phyloP scores from a whole-genome alignment of 257 asterid genomes.

The Primulina huaijiensis region DNA sequence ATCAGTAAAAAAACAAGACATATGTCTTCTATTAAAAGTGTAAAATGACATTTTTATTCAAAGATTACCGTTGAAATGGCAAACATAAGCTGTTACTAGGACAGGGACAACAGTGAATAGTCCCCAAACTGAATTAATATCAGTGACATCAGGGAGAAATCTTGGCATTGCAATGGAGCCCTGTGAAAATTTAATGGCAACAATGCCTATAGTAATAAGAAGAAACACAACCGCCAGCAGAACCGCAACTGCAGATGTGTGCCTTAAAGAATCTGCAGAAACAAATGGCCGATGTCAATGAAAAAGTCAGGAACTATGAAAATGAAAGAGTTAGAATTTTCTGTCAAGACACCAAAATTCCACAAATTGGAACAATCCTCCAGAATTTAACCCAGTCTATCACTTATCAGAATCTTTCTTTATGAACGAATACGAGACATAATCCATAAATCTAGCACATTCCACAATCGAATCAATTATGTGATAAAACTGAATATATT shows the following conservation, averaged over 20 bases:
- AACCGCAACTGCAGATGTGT: slow-evolving; percentile 53
- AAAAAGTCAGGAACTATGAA: too few species aligned
- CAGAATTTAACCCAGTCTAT: not conserved
- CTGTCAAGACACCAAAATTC: not conserved
- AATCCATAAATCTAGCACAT: not conserved
- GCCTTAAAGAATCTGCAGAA: slow-evolving; percentile 54
- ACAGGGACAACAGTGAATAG: slow-evolving; percentile 70
- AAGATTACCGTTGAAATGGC: slow-evolving; percentile 61
- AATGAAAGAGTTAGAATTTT: not conserved
- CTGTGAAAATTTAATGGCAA: slow-evolving; percentile 32
- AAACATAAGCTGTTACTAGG: slow-evolving; percentile 51
- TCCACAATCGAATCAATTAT: not conserved
- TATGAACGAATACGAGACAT: too few species aligned
- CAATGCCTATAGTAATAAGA: slow-evolving; percentile 37
- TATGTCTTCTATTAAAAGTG: not conserved
- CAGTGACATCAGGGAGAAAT: slow-evolving; percentile 40
- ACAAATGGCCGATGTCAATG: not conserved
- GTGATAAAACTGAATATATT: too few species aligned
- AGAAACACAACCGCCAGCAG: slow-evolving; percentile 49
- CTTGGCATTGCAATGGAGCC: slow-evolving; percentile 41
- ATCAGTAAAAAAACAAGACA: not conserved
- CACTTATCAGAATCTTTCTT: not conserved
- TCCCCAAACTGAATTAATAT: slow-evolving; percentile 42
- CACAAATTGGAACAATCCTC: not conserved
- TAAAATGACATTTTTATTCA: not conserved